Evolutionary conservation across 163 green algal genomes (phyloP), one percentile per base, ranked within the genome.

Genomic region (Volvox carteri): DNA sequence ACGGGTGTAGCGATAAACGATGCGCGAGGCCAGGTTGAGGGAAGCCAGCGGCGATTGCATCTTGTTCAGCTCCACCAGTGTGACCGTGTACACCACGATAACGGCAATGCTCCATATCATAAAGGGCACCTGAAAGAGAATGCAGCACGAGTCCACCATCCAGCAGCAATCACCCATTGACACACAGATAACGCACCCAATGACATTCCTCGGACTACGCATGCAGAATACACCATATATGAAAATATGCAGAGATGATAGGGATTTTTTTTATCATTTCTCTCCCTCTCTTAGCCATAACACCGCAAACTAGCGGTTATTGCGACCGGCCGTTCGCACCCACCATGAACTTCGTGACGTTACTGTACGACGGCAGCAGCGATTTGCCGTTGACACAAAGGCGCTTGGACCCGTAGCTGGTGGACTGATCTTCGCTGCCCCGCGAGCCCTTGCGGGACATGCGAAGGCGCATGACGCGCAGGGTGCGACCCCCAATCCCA

Each of bases 41-140:
- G 72, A 88, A 2, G 88, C 54, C 14, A 93, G 91, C 0, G 91
- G 91, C 7, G 35, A 25, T 30, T 93, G 88, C 77, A 93, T 68
- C 4, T 58, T 83, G 0, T 76, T 16, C 25, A 93, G 78, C 7
- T 90, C 25, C 0, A n/a, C 18, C 25, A 81, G 50, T 0, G 56
- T 85, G 14, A 92, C 33, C 1, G 62, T 83, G 56, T 84, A 93
- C 0, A 93, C 76, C 28, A 87, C 37, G 0, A 90, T 21, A 28
- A 73, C 70, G 28, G 86, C 52, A 4, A 86, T 4, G 54, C 50
- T 81, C 90, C 90, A 93, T 9, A 86, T 16, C 19, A 86, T 18
- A 11, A 92, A 86, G 2, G 86, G 86, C 3, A 56, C 28, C 84
- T 89, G 72, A 30, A 44, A 23, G n/a, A n/a, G n/a, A n/a, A n/a